Base-by-base conservation (phyloP, 2,329 filamentous ascomycete genomes). In the Dactylellina sp. region DNA sequence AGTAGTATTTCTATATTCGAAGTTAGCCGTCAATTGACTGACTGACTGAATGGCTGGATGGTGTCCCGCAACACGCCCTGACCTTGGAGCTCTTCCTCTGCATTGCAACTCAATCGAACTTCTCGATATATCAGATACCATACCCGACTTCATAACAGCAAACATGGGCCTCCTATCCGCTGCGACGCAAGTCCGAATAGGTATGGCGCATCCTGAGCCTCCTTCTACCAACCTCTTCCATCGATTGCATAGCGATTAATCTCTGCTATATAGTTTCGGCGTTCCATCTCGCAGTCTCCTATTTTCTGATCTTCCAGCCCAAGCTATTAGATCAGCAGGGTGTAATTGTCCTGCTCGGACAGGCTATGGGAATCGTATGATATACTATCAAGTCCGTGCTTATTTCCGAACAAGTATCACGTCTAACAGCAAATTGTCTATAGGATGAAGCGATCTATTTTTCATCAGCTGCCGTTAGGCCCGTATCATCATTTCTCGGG, bases 351-450 rank as follows among this genome's bases (percentile, higher is more conserved):
- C 55, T 75, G 1, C 61, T 75, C 42, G 70, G 70, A 20, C 61
- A 44, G 22, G 70, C 70, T 9, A 75, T 75, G 70, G 70, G 62
- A 56, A 66, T 75, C 18, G 70, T 75, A 62, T 18, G 42, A 35
- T 11, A 7, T 50, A 22, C 12, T 12, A 11, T 24, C 24, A 18
- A 49, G 20, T 46, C 2, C 24, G 12, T 50, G 20, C 24, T 25
- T 39, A 9, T 32, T 32, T 32, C 9, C 9, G 28, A 32, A 32
- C 9, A 9, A 9, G n/a, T 18, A 20, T 42, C 42, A 9, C 39
- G 20, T n/a, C 16, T 18, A 28, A 37, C 18, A 62, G 39, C 16
- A 28, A n/a, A 20, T 14, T 24, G 9, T 50, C 22, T 25, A 28
- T 24, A 65, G 68, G 52, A 72, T 24, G 35, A 72, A n/a, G 59